A percentile compares a stretch with the other conserved stretches of the same genome.
Evolutionary conservation across 768 basidiomycete species (phyloP).

Genomic region (Pulveroboletus sp.): DNA sequence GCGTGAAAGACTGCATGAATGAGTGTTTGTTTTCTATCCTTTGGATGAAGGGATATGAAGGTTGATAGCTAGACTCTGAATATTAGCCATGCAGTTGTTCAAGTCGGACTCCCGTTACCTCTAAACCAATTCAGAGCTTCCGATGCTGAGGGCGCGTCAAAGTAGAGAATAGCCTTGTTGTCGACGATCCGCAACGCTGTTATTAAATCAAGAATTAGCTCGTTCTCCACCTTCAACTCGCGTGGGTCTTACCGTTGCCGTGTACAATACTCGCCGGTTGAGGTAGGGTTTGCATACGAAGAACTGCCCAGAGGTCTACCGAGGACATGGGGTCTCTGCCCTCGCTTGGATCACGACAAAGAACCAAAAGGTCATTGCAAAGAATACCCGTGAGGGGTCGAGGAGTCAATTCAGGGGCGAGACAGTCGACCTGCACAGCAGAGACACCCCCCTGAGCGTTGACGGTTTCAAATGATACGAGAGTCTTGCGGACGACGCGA

Average conservation of each 20-base stretch:
- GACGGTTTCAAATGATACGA: conserved; percentile 75
- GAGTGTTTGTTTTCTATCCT: conserved; percentile 40
- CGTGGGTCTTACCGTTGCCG: conserved; percentile 58
- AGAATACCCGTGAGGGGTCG: conserved; percentile 75
- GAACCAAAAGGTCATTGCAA: conserved; percentile 89
- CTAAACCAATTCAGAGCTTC: conserved; percentile 88
- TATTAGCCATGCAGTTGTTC: conserved; percentile 4
- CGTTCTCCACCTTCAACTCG: background rate
- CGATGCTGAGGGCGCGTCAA: conserved; percentile 78
- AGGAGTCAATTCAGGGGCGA: conserved; percentile 82
- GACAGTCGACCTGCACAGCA: conserved; percentile 84
- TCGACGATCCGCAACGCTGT: conserved; percentile 82
- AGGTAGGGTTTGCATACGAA: conserved; percentile 90
- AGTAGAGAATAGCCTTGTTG: conserved; percentile 88
- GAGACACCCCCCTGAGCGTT: conserved; percentile 73
- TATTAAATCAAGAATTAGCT: conserved; percentile 5
- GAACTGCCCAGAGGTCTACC: conserved; percentile 95
- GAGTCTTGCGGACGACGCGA: conserved; percentile 84
- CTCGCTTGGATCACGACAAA: conserved; percentile 82
- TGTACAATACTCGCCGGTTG: conserved; percentile 89
- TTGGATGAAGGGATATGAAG: conserved; percentile 83
- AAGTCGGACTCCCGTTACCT: conserved; percentile 44
- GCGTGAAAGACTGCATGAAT: conserved; percentile 5
- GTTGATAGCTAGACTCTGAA: conserved; percentile 62
- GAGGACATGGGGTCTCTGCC: conserved; percentile 66